Conservation (phyloP, 2,329 filamentous ascomycete genomes). For the Metarhizium album region DNA sequence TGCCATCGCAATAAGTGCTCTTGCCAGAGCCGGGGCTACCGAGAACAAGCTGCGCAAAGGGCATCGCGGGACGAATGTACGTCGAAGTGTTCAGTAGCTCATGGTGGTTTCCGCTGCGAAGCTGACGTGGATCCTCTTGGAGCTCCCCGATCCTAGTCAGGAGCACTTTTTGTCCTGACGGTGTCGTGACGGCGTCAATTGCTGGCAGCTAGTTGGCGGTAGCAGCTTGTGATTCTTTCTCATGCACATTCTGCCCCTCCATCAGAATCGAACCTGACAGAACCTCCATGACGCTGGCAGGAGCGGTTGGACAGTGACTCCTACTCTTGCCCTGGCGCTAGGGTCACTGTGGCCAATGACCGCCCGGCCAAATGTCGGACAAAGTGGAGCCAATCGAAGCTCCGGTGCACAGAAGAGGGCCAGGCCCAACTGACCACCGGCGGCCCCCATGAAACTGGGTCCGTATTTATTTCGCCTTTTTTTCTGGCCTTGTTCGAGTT, state of each 20-base stretch:
- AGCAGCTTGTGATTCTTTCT: not conserved
- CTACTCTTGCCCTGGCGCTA: no score
- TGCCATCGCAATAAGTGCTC: constrained; percentile 97
- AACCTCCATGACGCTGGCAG: not conserved
- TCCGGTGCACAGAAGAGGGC: not conserved
- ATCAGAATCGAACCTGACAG: not conserved
- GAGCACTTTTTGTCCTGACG: not conserved
- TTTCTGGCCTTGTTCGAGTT: not conserved
- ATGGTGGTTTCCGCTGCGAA: not conserved
- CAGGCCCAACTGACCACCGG: constrained; percentile 5
- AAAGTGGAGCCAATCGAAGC: not conserved
- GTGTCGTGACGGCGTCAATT: not conserved
- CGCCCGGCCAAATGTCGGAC: not conserved
- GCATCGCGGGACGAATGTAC: constrained; percentile 29
- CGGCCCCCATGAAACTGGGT: constrained; percentile 5
- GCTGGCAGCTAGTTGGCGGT: not conserved
- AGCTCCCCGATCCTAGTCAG: not conserved
- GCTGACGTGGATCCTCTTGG: not conserved
- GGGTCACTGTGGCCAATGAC: not conserved
- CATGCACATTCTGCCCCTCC: constrained; percentile 5
- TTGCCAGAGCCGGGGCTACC: constrained; percentile 95
- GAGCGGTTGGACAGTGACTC: not conserved
- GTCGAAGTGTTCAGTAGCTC: not conserved
- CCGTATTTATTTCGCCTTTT: constrained; percentile 9
- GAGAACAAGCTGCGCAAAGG: constrained; percentile 68